Evolutionary conservation across 352 stramenopile species (phyloP).

Genomic region (Phytopythium mirpurense): DNA sequence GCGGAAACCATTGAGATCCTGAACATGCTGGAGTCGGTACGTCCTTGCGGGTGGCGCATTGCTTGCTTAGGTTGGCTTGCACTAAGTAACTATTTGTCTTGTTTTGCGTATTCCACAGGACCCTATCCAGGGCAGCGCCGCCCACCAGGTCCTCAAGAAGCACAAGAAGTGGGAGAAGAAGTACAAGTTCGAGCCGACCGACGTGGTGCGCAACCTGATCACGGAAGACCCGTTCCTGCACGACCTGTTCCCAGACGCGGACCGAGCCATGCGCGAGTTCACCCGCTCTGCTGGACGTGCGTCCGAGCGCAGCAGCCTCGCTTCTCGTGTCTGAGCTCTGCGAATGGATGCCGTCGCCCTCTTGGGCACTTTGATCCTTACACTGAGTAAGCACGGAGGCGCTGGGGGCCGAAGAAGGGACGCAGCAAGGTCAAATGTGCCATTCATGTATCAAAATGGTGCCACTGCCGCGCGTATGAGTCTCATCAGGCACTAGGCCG

Average conservation of each 20-base stretch:
- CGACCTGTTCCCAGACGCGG: constrained; percentile 46
- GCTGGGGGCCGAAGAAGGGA: too few species aligned
- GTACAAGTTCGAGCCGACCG: constrained; percentile 48
- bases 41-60: background rate
- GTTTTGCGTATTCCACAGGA: constrained; percentile 27
- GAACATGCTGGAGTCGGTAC: constrained; percentile 72
- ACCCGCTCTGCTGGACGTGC: constrained; percentile 3
- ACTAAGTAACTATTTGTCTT: too few species aligned
- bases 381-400: too few species aligned
- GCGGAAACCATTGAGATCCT: constrained; percentile 75
- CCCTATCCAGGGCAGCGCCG: constrained; percentile 55
- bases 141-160: constrained; percentile 82
- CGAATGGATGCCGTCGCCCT: too few species aligned
- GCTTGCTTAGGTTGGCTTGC: too few species aligned
- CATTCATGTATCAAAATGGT: too few species aligned
- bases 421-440: too few species aligned
- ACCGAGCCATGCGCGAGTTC: constrained; percentile 54
- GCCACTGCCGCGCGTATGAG: too few species aligned
- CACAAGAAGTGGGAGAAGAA: constrained; percentile 88
- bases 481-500: too few species aligned
- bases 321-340: background rate
- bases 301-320: constrained; percentile 5
- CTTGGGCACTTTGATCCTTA: background rate
- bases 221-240: constrained; percentile 73
- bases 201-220: constrained; percentile 32